Conservation (phyloP, 345 rosid species). For the Linum trigynum region DNA sequence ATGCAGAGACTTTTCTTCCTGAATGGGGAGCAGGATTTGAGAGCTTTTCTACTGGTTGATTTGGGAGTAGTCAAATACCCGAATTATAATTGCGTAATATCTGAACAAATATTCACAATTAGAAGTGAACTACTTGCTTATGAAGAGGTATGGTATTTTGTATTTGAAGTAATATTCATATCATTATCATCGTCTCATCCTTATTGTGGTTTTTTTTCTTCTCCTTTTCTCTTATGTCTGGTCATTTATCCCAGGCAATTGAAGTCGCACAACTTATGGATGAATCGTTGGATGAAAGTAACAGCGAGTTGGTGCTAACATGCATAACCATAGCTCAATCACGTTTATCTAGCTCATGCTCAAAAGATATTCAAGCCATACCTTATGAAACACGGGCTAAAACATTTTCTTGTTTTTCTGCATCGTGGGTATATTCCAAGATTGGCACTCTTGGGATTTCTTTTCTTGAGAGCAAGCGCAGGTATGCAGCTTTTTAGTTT, state of each 20-base stretch:
- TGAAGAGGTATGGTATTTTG: slow-evolving; percentile 62
- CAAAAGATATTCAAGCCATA: slow-evolving; percentile 19
- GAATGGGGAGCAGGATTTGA: slow-evolving; percentile 79
- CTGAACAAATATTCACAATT: slow-evolving; percentile 46
- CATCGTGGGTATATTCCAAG: slow-evolving; percentile 81
- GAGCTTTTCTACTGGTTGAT: slow-evolving; percentile 74
- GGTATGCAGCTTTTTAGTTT: slow-evolving; percentile 38
- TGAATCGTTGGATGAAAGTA: slow-evolving; percentile 61
- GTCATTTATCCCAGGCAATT: slow-evolving; percentile 51
- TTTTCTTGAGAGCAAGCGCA: slow-evolving; percentile 65
- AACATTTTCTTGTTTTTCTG: slow-evolving; percentile 44
- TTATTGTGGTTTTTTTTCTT: neutral
- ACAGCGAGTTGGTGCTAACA: slow-evolving; percentile 39
- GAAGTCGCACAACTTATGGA: slow-evolving; percentile 89
- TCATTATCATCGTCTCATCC: neutral
- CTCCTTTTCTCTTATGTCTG: slow-evolving; percentile 10
- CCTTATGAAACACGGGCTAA: slow-evolving; percentile 22
- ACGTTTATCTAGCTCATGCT: slow-evolving; percentile 25
- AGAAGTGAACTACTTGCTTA: slow-evolving; percentile 57
- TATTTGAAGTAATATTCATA: neutral
- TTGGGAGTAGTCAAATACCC: slow-evolving; percentile 78
- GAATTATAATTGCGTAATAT: slow-evolving; percentile 48
- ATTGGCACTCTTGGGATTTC: slow-evolving; percentile 73
- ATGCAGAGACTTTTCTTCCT: slow-evolving; percentile 91
- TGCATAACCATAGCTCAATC: slow-evolving; percentile 62